Base-by-base conservation (phyloP, 2,329 filamentous ascomycete species). In the Alternaria arbusti region DNA sequence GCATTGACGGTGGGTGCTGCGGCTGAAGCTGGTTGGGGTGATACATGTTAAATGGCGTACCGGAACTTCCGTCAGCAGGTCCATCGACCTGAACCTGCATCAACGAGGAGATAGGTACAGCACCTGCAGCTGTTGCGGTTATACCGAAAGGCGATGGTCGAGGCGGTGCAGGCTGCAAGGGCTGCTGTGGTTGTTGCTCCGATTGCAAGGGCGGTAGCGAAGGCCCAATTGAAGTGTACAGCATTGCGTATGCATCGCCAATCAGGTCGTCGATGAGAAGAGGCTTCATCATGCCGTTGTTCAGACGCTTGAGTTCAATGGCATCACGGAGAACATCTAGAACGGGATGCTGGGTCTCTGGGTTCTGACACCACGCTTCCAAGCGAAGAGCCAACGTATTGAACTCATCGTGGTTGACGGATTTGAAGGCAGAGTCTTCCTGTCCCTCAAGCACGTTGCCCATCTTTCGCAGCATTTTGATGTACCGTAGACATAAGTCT, bases 241-340 rank as follows among this genome's bases (percentile, higher is more conserved):
- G 84, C 52, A 89, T 86, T 1, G 92, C 91, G 79, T 97, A 99
- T 52, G 92, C 90, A 79, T 99, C 96, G 22, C 90, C 91, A 68
- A 97, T 91, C n/a, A 98, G 86, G 74, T 99, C 96, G 73, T 99
- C 96, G 47, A 98, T 95, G 10, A 90, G 86, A 0, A 89, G 87
- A 1, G 91, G 87, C 79, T 97, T 97, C 87, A 96, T 96, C 8
- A 97, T 85, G 50, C 90, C 91, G 44, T 90, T 90, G 75, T 99
- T 99, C 47, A 97, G 86, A 77, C 89, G 90, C 74, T 92, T 92
- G 32, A 92, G 81, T 70, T 93, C 90, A 25, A 90, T 83, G 1
- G 87, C 86, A 66, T 92, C 90, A 45, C 88, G 85, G 11, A 93
- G 83, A 7, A 90, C 82, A 59, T 91, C 89, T 3, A 91, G 80